Conservation (phyloP, 768 basidiomycete genomes). For the Leccinum truebloodii region DNA sequence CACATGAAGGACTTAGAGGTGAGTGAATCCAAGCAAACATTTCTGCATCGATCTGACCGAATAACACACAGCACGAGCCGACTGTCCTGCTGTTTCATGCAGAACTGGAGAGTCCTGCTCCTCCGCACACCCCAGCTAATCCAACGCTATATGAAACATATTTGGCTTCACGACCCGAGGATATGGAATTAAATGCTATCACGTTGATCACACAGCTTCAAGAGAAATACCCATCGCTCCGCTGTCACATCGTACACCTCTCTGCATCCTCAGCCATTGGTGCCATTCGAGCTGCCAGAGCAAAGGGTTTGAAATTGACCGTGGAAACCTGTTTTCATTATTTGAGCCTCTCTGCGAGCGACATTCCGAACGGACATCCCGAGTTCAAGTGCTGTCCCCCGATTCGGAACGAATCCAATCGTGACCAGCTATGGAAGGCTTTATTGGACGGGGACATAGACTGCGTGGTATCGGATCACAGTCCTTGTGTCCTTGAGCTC, state of each 20-base stretch:
- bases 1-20: slow-evolving; percentile 83
- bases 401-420: slow-evolving; percentile 73
- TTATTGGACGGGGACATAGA: slow-evolving; percentile 83
- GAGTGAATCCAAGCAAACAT: slow-evolving; percentile 4
- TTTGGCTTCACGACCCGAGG: slow-evolving; percentile 78
- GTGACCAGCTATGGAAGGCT: slow-evolving; percentile 78
- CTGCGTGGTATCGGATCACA: slow-evolving; percentile 95
- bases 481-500: slow-evolving; percentile 80
- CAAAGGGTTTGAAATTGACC: slow-evolving; percentile 67
- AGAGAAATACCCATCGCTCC: slow-evolving; percentile 59
- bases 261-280: slow-evolving; percentile 85
- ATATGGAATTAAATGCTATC: slow-evolving; percentile 82
- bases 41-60: slow-evolving; percentile 12
- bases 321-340: slow-evolving; percentile 99
- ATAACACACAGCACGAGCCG: slow-evolving; percentile 57
- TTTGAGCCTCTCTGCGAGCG: slow-evolving; percentile 70
- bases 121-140: slow-evolving; percentile 35
- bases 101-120: slow-evolving; percentile 59
- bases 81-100: slow-evolving; percentile 91
- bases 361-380: slow-evolving; percentile 73
- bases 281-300: slow-evolving; percentile 66
- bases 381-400: slow-evolving; percentile 98
- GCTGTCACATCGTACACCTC: slow-evolving; percentile 94
- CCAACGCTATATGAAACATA: slow-evolving; percentile 75
- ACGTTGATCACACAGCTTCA: slow-evolving; percentile 70